Evolutionary conservation across 1,284 basidiomycete species (phyloP).

Genomic region (Phenoliferia sp.): DNA sequence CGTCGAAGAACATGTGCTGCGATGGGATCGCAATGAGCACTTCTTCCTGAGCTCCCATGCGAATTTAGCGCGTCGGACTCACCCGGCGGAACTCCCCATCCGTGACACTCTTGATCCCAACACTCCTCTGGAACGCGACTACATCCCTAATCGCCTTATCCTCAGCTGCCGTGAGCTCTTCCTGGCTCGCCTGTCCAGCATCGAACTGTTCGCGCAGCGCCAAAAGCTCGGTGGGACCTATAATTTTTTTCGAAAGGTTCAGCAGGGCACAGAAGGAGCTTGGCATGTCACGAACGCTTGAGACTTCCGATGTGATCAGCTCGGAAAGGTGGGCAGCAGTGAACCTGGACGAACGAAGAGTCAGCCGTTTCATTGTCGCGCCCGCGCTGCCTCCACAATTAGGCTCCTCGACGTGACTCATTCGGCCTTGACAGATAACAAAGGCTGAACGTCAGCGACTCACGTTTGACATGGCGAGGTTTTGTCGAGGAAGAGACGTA

Average conservation of each 20-base stretch:
- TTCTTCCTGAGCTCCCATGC: too few species aligned
- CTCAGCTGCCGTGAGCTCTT: constrained; percentile 40
- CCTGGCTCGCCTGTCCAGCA: constrained; percentile 35
- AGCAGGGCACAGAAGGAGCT: too few species aligned
- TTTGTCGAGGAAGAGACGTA: too few species aligned
- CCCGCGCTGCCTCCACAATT: too few species aligned
- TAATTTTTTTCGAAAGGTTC: neutral
- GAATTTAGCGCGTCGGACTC: neutral
- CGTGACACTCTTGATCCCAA: constrained; percentile 41
- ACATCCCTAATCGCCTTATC: constrained; percentile 44
- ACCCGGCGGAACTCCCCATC: constrained; percentile 43
- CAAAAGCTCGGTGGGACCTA: constrained; percentile 37
- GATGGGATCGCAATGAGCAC: neutral
- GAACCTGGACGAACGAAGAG: too few species aligned
- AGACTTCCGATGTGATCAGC: constrained; percentile 43
- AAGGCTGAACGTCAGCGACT: too few species aligned
- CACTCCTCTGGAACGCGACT: constrained; percentile 39
- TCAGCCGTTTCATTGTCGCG: too few species aligned
- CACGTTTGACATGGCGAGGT: too few species aligned
- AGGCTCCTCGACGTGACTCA: too few species aligned
- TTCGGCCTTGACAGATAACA: too few species aligned
- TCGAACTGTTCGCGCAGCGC: constrained; percentile 36
- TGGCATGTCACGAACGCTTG: constrained; percentile 32
- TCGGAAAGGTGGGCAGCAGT: constrained; percentile 39
- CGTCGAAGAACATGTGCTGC: constrained; percentile 45